Conservation (phyloP, 345 rosid species). For the Crucihimalaya himalaica region DNA sequence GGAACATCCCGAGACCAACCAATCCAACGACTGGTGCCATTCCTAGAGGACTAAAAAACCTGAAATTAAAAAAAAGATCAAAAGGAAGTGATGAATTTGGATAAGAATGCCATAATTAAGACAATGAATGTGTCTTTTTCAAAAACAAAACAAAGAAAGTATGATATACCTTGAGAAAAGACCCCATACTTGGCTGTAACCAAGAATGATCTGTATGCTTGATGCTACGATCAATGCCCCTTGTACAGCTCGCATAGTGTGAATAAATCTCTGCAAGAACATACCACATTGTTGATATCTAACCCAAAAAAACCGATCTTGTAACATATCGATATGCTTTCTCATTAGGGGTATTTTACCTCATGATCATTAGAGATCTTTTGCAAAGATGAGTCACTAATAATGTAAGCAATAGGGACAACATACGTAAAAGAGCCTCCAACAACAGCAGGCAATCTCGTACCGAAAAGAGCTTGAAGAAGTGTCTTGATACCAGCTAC, state of each 20-base stretch:
- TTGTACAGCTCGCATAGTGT: constrained; percentile 87
- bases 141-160: neutral
- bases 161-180: constrained; percentile 72
- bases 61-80: constrained; percentile 21
- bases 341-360: constrained; percentile 41
- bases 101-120: neutral
- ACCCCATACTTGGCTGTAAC: constrained; percentile 92
- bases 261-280: constrained; percentile 84
- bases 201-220: constrained; percentile 82
- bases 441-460: constrained; percentile 88
- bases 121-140: neutral
- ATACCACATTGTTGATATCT: neutral
- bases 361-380: constrained; percentile 63
- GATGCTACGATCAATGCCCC: constrained; percentile 92
- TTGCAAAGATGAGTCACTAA: constrained; percentile 70
- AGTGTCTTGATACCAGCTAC: constrained; percentile 89
- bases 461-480: constrained; percentile 84
- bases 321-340: neutral
- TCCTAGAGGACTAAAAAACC: constrained; percentile 86
- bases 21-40: constrained; percentile 90
- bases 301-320: neutral
- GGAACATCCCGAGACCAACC: constrained; percentile 92
- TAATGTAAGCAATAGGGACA: constrained; percentile 74
- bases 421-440: constrained; percentile 84
- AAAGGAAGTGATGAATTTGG: neutral